Evolutionary conservation across 495 filamentous ascomycete species (phyloP).

Genomic region (Tricharina praecox): DNA sequence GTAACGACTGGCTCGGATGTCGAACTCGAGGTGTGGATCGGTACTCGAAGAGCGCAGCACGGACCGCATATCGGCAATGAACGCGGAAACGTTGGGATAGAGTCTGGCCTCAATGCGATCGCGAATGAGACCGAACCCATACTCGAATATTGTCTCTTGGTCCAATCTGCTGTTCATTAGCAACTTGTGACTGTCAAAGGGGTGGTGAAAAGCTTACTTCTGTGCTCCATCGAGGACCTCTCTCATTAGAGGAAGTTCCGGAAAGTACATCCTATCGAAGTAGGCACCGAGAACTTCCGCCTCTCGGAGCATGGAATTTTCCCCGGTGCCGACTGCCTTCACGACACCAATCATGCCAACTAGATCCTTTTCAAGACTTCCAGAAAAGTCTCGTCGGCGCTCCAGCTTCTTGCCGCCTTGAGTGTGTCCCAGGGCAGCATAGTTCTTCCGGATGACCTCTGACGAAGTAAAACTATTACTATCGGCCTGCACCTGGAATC

Average conservation of each 20-base stretch:
- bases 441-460: conserved; percentile 88
- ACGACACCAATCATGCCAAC: conserved; percentile 52
- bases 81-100: conserved; percentile 25
- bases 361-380: conserved; percentile 56
- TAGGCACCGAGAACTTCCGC: conserved; percentile 56
- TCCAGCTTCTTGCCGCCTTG: conserved; percentile 54
- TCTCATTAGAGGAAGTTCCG: conserved; percentile 57
- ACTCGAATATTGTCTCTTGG: conserved; percentile 13
- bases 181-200: not conserved
- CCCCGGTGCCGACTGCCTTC: conserved; percentile 52
- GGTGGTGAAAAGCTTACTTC: conserved; percentile 29
- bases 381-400: conserved; percentile 74
- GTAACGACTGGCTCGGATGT: conserved; percentile 1
- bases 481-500: conserved; percentile 83
- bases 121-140: conserved; percentile 19
- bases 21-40: conserved; percentile 16
- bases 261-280: conserved; percentile 80
- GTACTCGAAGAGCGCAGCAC: conserved; percentile 16
- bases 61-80: conserved; percentile 22
- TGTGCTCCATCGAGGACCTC: conserved; percentile 67
- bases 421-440: conserved; percentile 71
- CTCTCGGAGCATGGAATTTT: conserved; percentile 48
- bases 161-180: conserved; percentile 16
- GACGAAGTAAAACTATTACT: conserved; percentile 65
- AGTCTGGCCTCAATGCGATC: conserved; percentile 20